Evolutionary conservation across 202 grass and related monocot species (phyloP), one percentile per base, ranked within the genome.

Genomic region (Schoenoplectus tabernaemontani): DNA sequence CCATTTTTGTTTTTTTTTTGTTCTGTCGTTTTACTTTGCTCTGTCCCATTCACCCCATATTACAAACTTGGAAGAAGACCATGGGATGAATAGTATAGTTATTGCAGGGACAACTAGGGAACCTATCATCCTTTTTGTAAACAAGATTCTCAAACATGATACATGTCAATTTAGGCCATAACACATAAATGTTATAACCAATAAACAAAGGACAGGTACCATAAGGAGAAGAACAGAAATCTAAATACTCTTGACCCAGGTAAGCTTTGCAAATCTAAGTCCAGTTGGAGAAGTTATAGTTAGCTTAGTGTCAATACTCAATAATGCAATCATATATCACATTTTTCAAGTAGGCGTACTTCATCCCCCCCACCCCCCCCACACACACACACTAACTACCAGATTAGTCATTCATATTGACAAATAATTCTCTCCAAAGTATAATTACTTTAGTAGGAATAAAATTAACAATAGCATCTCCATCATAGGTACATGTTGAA

Each of bases 381-480:
- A n/a, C n/a, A n/a, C n/a, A n/a, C n/a, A n/a, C n/a, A n/a, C 15
- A 17, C 46, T 74, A 44, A n/a, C 43, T 22, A 72, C 12, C 23
- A 17, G 43, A 50, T 30, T 5, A 47, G 8, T 42, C 20, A 47
- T 43, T 71, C 26, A 36, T 42, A 48, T 72, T 72, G 34, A 66
- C 63, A 19, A 41, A 20, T 66, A 4, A 50, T 50, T 16, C 30
- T 4, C 22, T 16, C 43, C 38, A 13, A 72, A 28, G 22, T 74
- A 53, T 6, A 51, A 32, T 53, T 50, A 73, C 68, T 43, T 67
- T 22, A 48, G 4, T 12, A 28, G 22, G 22, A 28, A 71, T 15
- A 13, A 71, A 70, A 70, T 43, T 15, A 70, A 23, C n/a, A n/a
- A 72, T 50, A 71, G 23, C 67, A 71, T 47, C 42, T 71, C 67